phyloP scores from a whole-genome alignment of 2,329 filamentous ascomycete species.

The Cladorrhinum sp. region DNA sequence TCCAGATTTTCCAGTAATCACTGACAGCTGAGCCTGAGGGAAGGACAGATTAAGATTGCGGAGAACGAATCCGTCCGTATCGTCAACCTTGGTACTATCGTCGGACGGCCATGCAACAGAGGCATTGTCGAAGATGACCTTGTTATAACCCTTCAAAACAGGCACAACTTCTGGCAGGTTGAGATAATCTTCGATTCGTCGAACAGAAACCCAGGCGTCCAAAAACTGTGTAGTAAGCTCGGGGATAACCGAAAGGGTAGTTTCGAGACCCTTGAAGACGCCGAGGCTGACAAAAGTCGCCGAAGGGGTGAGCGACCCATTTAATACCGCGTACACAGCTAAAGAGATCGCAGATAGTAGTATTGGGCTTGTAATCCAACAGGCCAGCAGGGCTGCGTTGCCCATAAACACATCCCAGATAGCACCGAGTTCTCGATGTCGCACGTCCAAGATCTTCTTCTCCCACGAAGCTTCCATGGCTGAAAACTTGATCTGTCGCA shows the following conservation, averaged over 20 bases:
- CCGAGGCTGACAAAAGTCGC: constrained; percentile 77
- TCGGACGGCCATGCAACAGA: constrained; percentile 74
- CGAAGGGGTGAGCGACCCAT: constrained; percentile 64
- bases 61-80: constrained; percentile 63
- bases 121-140: constrained; percentile 64
- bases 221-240: constrained; percentile 68
- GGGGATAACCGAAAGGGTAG: constrained; percentile 67
- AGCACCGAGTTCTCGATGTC: constrained; percentile 63
- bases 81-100: no score
- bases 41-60: constrained; percentile 64
- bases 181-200: constrained; percentile 70
- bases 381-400: constrained; percentile 61
- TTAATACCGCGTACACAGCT: constrained; percentile 61
- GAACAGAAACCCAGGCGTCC: constrained; percentile 68
- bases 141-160: constrained; percentile 52
- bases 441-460: constrained; percentile 61
- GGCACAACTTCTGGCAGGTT: constrained; percentile 60
- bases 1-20: constrained; percentile 75
- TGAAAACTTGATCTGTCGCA: constrained; percentile 81
- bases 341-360: constrained; percentile 70
- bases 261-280: constrained; percentile 70
- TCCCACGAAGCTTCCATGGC: constrained; percentile 75
- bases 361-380: constrained; percentile 72
- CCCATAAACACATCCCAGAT: constrained; percentile 65
- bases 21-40: constrained; percentile 64